A percentile compares a stretch with the other conserved stretches of the same genome.
Conservation (phyloP, 768 basidiomycete genomes). For the Paxillus involutus region DNA sequence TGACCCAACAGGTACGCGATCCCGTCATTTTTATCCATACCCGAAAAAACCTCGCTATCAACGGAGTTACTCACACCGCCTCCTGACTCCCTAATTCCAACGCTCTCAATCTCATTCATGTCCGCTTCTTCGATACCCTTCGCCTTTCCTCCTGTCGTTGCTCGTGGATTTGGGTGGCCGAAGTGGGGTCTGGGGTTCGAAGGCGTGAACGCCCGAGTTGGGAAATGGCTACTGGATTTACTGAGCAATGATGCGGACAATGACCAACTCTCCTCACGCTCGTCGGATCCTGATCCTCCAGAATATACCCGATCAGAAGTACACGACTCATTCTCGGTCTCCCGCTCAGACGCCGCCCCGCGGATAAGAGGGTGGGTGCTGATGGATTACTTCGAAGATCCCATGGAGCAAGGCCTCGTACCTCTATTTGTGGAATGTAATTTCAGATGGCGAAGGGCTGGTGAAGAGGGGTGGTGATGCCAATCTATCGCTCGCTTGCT, state of each 20-base stretch:
- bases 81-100: slow-evolving; percentile 35
- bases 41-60: slow-evolving; percentile 72
- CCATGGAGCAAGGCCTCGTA: slow-evolving; percentile 49
- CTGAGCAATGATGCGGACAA: slow-evolving; percentile 27
- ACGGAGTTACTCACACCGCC: slow-evolving; percentile 52
- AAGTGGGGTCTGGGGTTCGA: slow-evolving; percentile 74
- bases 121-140: slow-evolving; percentile 83
- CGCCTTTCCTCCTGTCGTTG: slow-evolving; percentile 73
- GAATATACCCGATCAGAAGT: not conserved
- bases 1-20: slow-evolving; percentile 66
- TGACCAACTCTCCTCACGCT: not conserved
- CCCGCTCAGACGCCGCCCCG: slow-evolving; percentile 20
- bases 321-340: not conserved
- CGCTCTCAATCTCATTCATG: slow-evolving; percentile 74
- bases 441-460: slow-evolving; percentile 49
- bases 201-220: slow-evolving; percentile 80
- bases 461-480: slow-evolving; percentile 42
- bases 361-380: slow-evolving; percentile 73
- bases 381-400: slow-evolving; percentile 71
- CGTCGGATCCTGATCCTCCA: not conserved
- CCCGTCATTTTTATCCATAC: slow-evolving; percentile 75
- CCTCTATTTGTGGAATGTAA: slow-evolving; percentile 79
- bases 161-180: slow-evolving; percentile 85
- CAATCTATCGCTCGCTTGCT: not conserved
- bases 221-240: slow-evolving; percentile 64